Conservation (phyloP, 495 filamentous ascomycete genomes). For the Corynascus novoguineensis region DNA sequence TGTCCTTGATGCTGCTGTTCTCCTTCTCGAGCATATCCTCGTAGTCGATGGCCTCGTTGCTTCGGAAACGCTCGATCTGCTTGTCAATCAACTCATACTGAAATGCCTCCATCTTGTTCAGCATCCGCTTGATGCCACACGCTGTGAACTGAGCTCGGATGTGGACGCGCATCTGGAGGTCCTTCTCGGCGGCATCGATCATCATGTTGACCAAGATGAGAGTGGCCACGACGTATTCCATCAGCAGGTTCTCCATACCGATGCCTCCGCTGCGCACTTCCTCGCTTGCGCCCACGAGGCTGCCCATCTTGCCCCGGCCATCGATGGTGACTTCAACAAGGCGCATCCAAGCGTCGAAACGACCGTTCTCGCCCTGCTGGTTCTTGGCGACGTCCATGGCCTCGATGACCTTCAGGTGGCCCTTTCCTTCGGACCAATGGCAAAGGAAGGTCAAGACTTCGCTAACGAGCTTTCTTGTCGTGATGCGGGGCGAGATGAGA, state of each 20-base stretch:
- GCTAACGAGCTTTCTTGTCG: conserved; percentile 90
- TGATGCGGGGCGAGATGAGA: conserved; percentile 80
- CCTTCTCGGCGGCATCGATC: conserved; percentile 81
- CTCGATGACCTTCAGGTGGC: conserved; percentile 91
- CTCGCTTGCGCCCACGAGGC: conserved; percentile 91
- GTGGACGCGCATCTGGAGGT: conserved; percentile 87
- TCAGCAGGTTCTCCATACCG: conserved; percentile 96
- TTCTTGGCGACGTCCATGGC: conserved; percentile 88
- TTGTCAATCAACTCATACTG: conserved; percentile 98
- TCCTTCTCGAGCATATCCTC: conserved; percentile 94
- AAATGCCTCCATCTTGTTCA: conserved; percentile 96
- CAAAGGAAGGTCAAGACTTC: conserved; percentile 96
- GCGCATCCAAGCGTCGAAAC: conserved; percentile 98
- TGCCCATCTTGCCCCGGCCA: conserved; percentile 96
- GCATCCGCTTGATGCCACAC: conserved; percentile 89
- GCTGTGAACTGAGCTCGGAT: conserved; percentile 94
- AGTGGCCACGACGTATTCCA: conserved; percentile 97
- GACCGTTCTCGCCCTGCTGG: conserved; percentile 85
- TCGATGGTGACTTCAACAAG: conserved; percentile 97
- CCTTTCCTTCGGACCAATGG: conserved; percentile 87
- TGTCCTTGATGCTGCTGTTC: conserved; percentile 82
- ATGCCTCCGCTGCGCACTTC: conserved; percentile 96
- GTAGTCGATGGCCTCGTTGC: conserved; percentile 95
- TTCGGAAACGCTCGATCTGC: conserved; percentile 88
- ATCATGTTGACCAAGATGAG: conserved; percentile 96